Percentiles rank a stretch among this genome's conserved stretches.
phyloP scores from a whole-genome alignment of 2,329 filamentous ascomycete species.

The Rutstroemia sp. region DNA sequence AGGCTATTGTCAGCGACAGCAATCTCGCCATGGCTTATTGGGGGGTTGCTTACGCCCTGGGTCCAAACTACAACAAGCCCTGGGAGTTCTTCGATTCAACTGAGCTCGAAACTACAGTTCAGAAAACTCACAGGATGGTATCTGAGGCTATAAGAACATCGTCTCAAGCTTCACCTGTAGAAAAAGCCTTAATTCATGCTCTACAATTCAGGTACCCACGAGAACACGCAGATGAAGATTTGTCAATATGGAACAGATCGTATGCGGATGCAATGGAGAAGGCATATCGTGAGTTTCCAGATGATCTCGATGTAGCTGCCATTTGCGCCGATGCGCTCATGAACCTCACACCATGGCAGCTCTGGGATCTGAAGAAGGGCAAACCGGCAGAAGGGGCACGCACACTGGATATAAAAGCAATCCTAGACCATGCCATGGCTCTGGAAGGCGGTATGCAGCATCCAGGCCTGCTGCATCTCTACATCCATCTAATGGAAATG shows the following conservation, averaged over 20 bases:
- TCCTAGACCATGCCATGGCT: constrained; percentile 52
- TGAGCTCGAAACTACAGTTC: constrained; percentile 47
- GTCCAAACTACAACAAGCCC: constrained; percentile 73
- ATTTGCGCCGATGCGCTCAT: constrained; percentile 59
- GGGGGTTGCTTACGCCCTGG: constrained; percentile 63
- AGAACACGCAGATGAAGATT: constrained; percentile 40
- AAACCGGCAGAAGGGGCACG: constrained; percentile 45
- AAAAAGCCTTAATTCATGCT: constrained; percentile 56
- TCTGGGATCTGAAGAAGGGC: constrained; percentile 56
- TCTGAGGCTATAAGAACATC: constrained; percentile 33
- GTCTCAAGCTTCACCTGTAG: constrained; percentile 39
- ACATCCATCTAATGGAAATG: constrained; percentile 77
- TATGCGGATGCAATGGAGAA: constrained; percentile 56
- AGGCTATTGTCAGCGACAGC: constrained; percentile 46
- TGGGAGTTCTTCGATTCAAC: constrained; percentile 62
- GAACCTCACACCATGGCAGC: constrained; percentile 57
- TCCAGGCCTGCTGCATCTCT: constrained; percentile 65
- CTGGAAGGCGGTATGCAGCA: constrained; percentile 46
- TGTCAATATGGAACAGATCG: constrained; percentile 45
- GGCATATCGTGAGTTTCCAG: constrained; percentile 43
- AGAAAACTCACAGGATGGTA: constrained; percentile 34
- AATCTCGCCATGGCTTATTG: constrained; percentile 58
- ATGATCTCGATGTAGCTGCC: constrained; percentile 56
- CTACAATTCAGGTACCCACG: constrained; percentile 55
- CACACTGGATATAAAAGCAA: constrained; percentile 49